These are phyloP conservation scores for Ceratocystis albifundus DNA, from an alignment of 2,329 filamentous ascomycete genomes.

Conservation along the genomic window DNA sequence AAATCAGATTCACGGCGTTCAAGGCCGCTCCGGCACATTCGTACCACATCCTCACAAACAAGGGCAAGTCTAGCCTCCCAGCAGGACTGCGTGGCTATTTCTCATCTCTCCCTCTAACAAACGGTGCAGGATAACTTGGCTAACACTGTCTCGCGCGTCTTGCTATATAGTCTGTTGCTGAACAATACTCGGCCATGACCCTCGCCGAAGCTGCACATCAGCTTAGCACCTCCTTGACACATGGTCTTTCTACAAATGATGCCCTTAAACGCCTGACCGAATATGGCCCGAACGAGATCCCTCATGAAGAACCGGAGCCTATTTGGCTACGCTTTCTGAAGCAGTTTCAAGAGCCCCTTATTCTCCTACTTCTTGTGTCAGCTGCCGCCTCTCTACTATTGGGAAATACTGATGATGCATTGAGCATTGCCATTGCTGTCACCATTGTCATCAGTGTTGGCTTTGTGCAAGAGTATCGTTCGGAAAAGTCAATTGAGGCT, in stretches of 20 bases:
- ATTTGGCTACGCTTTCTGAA: constrained; percentile 91
- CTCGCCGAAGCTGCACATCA: constrained; percentile 64
- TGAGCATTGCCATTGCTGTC: constrained; percentile 91
- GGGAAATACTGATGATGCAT: constrained; percentile 85
- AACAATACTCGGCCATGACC: constrained; percentile 56
- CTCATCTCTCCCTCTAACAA: neutral
- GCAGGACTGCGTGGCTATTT: neutral
- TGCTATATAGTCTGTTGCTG: constrained; percentile 37
- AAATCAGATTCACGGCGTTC: constrained; percentile 29
- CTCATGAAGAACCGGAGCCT: constrained; percentile 85
- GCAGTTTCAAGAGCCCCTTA: constrained; percentile 93
- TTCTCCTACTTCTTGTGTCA: constrained; percentile 79
- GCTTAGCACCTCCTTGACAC: constrained; percentile 68
- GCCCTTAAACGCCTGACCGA: constrained; percentile 67
- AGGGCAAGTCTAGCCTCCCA: constrained; percentile 33
- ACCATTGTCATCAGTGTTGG: constrained; percentile 94
- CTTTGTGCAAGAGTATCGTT: constrained; percentile 94
- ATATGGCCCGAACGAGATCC: constrained; percentile 86
- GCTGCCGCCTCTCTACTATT: constrained; percentile 80
- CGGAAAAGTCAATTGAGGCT: constrained; percentile 93
- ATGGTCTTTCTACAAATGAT: constrained; percentile 70
- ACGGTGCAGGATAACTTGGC: constrained; percentile 14
- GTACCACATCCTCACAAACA: constrained; percentile 46
- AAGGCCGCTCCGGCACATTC: constrained; percentile 31
- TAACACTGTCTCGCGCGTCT: constrained; percentile 23